These are phyloP conservation scores for Sugiyamaella americana DNA, from an alignment of 805 yeast species.

Conservation along the genomic window DNA sequence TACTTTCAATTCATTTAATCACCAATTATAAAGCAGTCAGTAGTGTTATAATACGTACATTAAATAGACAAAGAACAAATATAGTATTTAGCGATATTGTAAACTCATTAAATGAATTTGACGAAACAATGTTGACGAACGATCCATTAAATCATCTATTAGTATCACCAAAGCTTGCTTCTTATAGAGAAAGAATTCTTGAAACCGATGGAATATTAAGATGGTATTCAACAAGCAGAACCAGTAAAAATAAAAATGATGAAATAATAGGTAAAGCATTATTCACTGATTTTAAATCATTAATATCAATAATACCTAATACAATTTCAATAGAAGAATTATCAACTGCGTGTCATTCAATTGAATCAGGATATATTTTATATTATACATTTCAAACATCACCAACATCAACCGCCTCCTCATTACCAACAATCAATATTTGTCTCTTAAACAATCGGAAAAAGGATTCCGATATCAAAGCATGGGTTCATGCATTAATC, in stretches of 20 bases:
- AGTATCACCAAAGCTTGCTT: slow-evolving; percentile 23
- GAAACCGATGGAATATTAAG: slow-evolving; percentile 29
- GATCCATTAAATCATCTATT: slow-evolving; percentile 15
- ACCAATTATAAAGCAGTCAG: slow-evolving; percentile 33
- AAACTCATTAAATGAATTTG: slow-evolving; percentile 18
- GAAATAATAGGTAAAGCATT: slow-evolving; percentile 25
- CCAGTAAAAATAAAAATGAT: slow-evolving; percentile 10
- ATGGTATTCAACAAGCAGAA: slow-evolving; percentile 19
- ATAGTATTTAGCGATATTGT: slow-evolving; percentile 28
- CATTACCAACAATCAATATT: slow-evolving; percentile 17
- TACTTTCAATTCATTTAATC: slow-evolving; percentile 28
- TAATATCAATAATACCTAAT: slow-evolving; percentile 17
- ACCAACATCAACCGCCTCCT: background rate
- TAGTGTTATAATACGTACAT: slow-evolving; percentile 27
- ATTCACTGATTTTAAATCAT: slow-evolving; percentile 21
- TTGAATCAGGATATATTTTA: slow-evolving; percentile 14
- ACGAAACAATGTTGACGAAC: slow-evolving; percentile 11
- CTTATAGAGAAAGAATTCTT: slow-evolving; percentile 25
- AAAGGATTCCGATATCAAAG: slow-evolving; percentile 20
- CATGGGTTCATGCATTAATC: slow-evolving; percentile 30
- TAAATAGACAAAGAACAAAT: slow-evolving; percentile 32
- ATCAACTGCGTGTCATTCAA: slow-evolving; percentile 13
- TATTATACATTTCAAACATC: slow-evolving; percentile 1
- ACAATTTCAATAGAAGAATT: slow-evolving; percentile 7
- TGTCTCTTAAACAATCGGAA: slow-evolving; percentile 17